Evolutionary conservation across 1,284 basidiomycete genomes (phyloP).

Genomic region (Ganoderma sinense): DNA sequence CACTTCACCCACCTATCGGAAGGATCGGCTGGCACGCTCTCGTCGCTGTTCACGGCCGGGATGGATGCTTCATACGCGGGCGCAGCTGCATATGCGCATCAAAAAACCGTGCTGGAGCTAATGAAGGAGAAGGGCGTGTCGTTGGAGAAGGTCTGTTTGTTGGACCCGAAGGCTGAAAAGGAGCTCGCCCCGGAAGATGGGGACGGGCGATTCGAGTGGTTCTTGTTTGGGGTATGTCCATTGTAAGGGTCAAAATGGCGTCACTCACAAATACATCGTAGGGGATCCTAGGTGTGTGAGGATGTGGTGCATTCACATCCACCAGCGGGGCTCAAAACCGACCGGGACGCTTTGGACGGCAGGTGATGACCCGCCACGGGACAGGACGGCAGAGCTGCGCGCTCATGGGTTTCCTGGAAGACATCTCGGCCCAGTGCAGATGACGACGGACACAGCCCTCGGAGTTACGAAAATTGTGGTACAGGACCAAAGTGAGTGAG

Average conservation of each 20-base stretch:
- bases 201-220: constrained; percentile 79
- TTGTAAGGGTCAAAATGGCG: not conserved
- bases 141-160: constrained; percentile 77
- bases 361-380: constrained; percentile 92
- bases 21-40: constrained; percentile 70
- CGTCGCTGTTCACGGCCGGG: constrained; percentile 45
- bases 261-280: constrained; percentile 31
- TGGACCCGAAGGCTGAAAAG: constrained; percentile 85
- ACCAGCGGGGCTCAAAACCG: not conserved
- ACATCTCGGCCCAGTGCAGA: constrained; percentile 88
- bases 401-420: constrained; percentile 86
- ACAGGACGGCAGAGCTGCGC: constrained; percentile 89
- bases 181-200: constrained; percentile 80
- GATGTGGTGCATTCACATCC: not conserved
- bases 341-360: not conserved
- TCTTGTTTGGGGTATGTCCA: constrained; percentile 80
- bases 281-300: constrained; percentile 66
- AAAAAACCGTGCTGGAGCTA: constrained; percentile 70
- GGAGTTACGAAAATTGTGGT: constrained; percentile 93
- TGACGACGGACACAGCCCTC: constrained; percentile 98
- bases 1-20: constrained; percentile 88
- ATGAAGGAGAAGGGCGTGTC: constrained; percentile 61
- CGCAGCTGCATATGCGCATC: constrained; percentile 66
- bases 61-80: constrained; percentile 44
- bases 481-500: constrained; percentile 68